Evolutionary conservation across 257 asterid genomes (phyloP).

Genomic region (Solanum acaule): DNA sequence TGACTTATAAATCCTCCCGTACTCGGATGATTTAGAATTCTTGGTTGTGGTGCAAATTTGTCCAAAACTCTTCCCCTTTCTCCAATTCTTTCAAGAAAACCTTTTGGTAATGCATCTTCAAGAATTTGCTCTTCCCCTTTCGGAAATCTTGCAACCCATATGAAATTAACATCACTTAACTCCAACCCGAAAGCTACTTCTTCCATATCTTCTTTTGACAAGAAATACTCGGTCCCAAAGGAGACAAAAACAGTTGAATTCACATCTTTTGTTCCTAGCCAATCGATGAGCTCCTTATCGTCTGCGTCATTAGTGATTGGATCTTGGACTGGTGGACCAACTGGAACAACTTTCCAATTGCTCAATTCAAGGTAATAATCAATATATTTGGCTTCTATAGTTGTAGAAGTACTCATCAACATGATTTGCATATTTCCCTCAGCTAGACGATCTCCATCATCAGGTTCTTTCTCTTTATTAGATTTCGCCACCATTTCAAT

Average conservation of each 20-base stretch:
- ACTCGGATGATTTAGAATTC: conserved; percentile 14
- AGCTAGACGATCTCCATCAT: background rate
- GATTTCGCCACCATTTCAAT: background rate
- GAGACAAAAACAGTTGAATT: conserved; percentile 38
- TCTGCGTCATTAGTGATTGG: background rate
- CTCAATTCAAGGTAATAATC: conserved; percentile 13
- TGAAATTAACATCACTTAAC: conserved; percentile 32
- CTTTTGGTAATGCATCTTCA: conserved; percentile 23
- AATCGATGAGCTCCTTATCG: conserved; percentile 14
- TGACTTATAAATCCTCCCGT: conserved; percentile 31
- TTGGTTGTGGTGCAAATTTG: conserved; percentile 28
- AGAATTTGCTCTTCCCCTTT: conserved; percentile 7
- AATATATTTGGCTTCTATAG: conserved; percentile 36
- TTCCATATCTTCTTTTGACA: conserved; percentile 28
- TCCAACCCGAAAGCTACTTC: conserved; percentile 44
- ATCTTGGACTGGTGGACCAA: conserved; percentile 17
- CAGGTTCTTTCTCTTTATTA: conserved; percentile 9
- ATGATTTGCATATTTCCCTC: background rate
- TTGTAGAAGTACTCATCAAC: conserved; percentile 24
- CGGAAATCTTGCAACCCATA: conserved; percentile 46
- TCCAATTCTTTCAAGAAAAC: conserved; percentile 26
- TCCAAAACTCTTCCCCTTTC: conserved; percentile 19
- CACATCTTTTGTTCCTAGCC: conserved; percentile 28
- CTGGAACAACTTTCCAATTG: conserved; percentile 4
- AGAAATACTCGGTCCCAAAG: conserved; percentile 52